Conservation (phyloP, 1,139 yeast genomes). For the Schizosaccharomyces versatilis region DNA sequence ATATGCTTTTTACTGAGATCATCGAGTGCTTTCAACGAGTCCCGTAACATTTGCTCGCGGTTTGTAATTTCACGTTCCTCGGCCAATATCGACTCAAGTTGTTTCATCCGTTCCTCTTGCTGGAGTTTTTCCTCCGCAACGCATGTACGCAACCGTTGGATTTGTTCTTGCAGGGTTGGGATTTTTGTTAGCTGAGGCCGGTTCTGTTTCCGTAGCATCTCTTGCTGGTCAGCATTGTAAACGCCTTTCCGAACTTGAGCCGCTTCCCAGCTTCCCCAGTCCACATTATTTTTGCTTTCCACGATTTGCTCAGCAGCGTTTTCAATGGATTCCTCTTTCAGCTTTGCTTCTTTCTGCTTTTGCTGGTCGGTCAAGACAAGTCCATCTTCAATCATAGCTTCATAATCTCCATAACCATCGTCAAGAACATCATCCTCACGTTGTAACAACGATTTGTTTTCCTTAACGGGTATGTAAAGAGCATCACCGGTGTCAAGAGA, state of each 20-base stretch:
- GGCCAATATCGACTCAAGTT: not conserved
- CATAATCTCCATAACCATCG: not conserved
- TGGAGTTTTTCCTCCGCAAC: not conserved
- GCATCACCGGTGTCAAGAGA: not conserved
- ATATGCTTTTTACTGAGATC: too few species aligned
- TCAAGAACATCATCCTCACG: not conserved
- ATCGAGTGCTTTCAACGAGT: not conserved
- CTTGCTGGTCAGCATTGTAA: not conserved
- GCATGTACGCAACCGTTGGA: not conserved
- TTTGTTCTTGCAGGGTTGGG: not conserved
- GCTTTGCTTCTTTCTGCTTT: not conserved
- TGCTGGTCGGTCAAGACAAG: not conserved
- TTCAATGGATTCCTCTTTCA: not conserved
- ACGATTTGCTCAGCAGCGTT: not conserved
- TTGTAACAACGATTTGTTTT: not conserved
- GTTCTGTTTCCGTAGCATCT: too few species aligned
- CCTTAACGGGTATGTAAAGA: not conserved
- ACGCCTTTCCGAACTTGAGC: constrained; percentile 1
- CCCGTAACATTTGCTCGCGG: not conserved
- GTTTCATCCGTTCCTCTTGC: not conserved
- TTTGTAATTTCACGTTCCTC: not conserved
- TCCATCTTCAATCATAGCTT: not conserved
- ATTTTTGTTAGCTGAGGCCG: not conserved
- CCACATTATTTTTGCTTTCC: not conserved
- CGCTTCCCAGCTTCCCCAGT: not conserved